Percentiles rank a stretch among this genome's conserved stretches.
Evolutionary conservation across 2,329 filamentous ascomycete genomes (phyloP).

Genomic region (Alternaria sp.): DNA sequence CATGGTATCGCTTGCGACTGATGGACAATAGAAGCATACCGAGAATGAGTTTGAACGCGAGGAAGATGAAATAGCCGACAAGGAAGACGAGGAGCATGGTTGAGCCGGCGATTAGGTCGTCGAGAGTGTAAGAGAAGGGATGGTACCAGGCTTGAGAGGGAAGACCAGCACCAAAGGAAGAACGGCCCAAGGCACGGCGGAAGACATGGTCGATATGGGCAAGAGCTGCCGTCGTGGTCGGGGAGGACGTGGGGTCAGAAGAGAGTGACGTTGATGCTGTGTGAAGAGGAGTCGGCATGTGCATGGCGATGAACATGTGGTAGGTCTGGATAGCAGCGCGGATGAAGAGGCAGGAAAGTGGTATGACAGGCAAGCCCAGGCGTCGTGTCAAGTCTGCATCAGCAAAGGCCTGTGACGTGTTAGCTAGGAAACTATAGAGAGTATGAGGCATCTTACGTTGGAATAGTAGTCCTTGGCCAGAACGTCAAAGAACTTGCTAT

Average conservation of each 20-base stretch:
- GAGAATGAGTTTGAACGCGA: slow-evolving; percentile 81
- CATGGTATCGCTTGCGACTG: slow-evolving; percentile 77
- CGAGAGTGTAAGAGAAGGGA: slow-evolving; percentile 64
- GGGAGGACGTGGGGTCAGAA: slow-evolving; percentile 67
- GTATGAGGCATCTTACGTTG: slow-evolving; percentile 65
- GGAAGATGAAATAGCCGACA: slow-evolving; percentile 81
- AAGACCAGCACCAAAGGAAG: slow-evolving; percentile 64
- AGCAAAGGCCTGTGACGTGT: slow-evolving; percentile 73
- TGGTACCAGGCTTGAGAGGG: slow-evolving; percentile 46
- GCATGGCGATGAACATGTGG: slow-evolving; percentile 93
- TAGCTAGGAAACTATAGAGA: slow-evolving; percentile 6
- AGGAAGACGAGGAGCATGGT: slow-evolving; percentile 91
- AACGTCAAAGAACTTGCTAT: slow-evolving; percentile 88
- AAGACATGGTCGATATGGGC: slow-evolving; percentile 81
- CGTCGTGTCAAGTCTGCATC: slow-evolving; percentile 89
- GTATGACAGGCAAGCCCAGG: slow-evolving; percentile 88
- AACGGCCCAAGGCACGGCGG: slow-evolving; percentile 77
- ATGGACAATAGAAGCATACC: slow-evolving; percentile 88
- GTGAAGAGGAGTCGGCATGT: slow-evolving; percentile 77
- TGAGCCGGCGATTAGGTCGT: slow-evolving; percentile 75
- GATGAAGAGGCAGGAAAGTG: slow-evolving; percentile 93
- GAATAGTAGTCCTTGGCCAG: slow-evolving; percentile 98
- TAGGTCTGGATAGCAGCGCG: slow-evolving; percentile 94
- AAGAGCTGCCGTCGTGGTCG: slow-evolving; percentile 77
- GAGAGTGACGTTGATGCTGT: slow-evolving; percentile 71